Base-by-base conservation (phyloP, 2,329 filamentous ascomycete species). In the Tricladium varicosporioides region DNA sequence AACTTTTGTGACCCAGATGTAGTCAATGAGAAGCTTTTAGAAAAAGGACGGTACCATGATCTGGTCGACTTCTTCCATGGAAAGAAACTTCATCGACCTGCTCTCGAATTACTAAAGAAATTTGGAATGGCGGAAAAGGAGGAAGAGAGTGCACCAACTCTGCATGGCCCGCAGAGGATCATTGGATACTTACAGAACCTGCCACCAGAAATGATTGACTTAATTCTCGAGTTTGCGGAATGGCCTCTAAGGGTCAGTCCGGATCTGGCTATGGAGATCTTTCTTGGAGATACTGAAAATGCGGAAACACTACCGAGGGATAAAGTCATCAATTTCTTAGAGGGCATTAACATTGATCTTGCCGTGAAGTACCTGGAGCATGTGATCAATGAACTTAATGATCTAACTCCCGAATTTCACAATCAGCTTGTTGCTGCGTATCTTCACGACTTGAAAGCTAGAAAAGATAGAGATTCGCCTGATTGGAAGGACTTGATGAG, bases 1-100 rank as follows among this genome's bases (percentile, higher is more conserved):
- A 99, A 99, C 71, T 97, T 97, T 70, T 97, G 94, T 72, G 93
- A 99, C 66, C 93, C 94, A 0, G 88, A 91, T 31, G 94, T 97
- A 2, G 93, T 99, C 18, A 94, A 96, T 70, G 90, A 96, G 72
- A 92, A 92, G 66, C 78, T 99, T 4, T 85, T 96, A 58, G 91
- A 96, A 70, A 91, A 87, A 43, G 89, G 89, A 57, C 85, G 92
- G 32, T 97, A 96, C 73, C 93, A 88, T 51, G 93, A 97, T 74
- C 78, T 99, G 1, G 92, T 99, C n/a, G 93, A 97, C 71, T 99
- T 99, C 70, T 86, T 97, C 64, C 91, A 95, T 67, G 94, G 94
- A 61, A 99, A 99, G 76, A 92, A 88, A 71, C 80, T 97, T 43
- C 94, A 99, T 73, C 85, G 87, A 15, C 87, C 95, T 68, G 93